Conservation (phyloP, 2,329 filamentous ascomycete species). For the Colletotrichum tanaceti region DNA sequence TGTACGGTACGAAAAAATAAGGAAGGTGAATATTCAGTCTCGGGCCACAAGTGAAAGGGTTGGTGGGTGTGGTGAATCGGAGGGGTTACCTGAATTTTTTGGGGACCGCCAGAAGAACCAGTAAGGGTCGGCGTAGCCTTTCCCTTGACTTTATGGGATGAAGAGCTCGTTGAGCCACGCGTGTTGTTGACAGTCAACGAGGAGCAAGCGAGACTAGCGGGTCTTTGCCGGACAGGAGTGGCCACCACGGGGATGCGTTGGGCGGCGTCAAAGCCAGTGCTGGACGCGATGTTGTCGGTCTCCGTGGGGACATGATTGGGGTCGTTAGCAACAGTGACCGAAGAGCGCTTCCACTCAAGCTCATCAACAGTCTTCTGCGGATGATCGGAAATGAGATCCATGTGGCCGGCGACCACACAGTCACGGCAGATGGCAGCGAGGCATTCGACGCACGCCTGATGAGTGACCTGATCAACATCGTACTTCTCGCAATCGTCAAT, state of each 20-base stretch:
- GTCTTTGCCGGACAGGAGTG: neutral
- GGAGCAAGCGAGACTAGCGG: neutral
- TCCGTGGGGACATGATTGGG: neutral
- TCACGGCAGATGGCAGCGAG: constrained; percentile 8
- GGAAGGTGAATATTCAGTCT: neutral
- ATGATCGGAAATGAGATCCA: neutral
- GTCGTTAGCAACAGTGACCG: too few relatives aligned
- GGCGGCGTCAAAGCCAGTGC: neutral
- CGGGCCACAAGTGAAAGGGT: neutral
- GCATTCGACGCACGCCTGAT: neutral
- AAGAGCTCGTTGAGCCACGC: too few relatives aligned
- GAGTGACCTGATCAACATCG: neutral
- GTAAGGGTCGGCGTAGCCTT: neutral
- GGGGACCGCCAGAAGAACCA: neutral
- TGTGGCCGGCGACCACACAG: constrained; percentile 3
- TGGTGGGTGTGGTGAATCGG: neutral
- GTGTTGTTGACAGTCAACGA: neutral
- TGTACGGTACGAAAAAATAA: neutral
- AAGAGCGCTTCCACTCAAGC: constrained; percentile 1
- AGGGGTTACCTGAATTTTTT: neutral
- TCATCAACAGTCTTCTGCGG: constrained; percentile 5
- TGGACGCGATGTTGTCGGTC: too few relatives aligned
- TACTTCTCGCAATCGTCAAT: constrained; percentile 1
- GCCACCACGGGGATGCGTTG: neutral
- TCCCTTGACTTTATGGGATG: neutral